Conservation (phyloP, 2,329 filamentous ascomycete genomes). For the Truncatella angustata region DNA sequence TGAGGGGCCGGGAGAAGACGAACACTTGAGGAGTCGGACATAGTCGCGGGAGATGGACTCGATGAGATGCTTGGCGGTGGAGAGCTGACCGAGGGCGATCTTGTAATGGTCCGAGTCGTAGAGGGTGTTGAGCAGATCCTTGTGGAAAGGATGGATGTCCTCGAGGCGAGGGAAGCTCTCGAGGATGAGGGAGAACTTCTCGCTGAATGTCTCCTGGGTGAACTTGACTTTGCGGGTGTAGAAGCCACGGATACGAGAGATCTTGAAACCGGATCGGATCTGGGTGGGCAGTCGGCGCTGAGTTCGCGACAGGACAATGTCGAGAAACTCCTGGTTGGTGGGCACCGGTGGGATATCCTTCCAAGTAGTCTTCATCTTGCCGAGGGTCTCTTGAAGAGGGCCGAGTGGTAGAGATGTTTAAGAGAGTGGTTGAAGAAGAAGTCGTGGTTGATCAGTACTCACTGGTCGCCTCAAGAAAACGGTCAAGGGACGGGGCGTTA, state of each 20-base stretch:
- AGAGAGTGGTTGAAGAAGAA: background rate
- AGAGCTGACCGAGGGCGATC: conserved; percentile 93
- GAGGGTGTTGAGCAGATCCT: conserved; percentile 91
- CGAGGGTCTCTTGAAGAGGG: background rate
- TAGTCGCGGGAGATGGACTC: conserved; percentile 97
- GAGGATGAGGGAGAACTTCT: conserved; percentile 88
- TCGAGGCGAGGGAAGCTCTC: conserved; percentile 89
- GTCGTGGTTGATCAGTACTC: conserved; percentile 1
- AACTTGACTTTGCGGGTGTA: conserved; percentile 99
- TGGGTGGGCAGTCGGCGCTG: conserved; percentile 92
- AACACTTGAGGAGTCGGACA: conserved; percentile 83
- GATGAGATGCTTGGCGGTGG: conserved; percentile 92
- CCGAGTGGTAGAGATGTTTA: background rate
- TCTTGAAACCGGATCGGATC: conserved; percentile 94
- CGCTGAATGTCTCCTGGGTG: conserved; percentile 92
- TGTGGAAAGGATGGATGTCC: conserved; percentile 93
- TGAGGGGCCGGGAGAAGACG: background rate
- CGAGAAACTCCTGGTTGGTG: conserved; percentile 91
- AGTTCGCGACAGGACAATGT: conserved; percentile 92
- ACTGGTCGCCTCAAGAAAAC: background rate
- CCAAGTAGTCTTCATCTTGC: conserved; percentile 43
- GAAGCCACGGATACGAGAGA: conserved; percentile 86
- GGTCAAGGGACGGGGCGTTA: background rate
- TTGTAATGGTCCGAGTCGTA: conserved; percentile 98
- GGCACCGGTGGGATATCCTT: conserved; percentile 85